Base-by-base conservation (phyloP, 192 early-diverging fungal species). In the Entrophospora sp. region DNA sequence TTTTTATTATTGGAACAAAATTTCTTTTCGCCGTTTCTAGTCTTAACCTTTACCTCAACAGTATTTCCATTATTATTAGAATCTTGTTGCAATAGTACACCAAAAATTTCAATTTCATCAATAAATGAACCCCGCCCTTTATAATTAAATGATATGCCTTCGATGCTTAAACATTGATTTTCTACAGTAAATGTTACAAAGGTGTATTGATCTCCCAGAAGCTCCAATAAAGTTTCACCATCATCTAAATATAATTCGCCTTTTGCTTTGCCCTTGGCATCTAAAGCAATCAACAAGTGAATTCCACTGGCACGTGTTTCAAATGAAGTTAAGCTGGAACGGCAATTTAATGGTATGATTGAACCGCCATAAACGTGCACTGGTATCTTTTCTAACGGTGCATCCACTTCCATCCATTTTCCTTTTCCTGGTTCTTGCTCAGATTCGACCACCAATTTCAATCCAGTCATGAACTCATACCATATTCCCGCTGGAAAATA, bases 231-330 rank as follows among this genome's bases (percentile, higher is more conserved):
- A 4, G 55, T 57, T 57, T 81, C 72, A 14, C 87, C 87, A 61
- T 89, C 85, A 56, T 87, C 86, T 9, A 85, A 56, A 59, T 81
- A 86, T 9, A 86, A 60, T 51, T 74, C 68, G 5, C 87, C 87
- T 5, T 48, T 24, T 0, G 87, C 83, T 7, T 55, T 25, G 22
- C 76, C 78, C 5, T 57, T 18, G 5, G 70, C 52, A 58, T 85
- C 81, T 7, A 78, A 62, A 2, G 84, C 87, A 58, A 89, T 59
- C 27, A 85, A 57, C n/a, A 86, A 66, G 24, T 73, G 62, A 40
- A 75, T 72, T 3, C 80, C 77, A 31, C 66, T 70, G 9, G 61
- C 35, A 13, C 77, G 71, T 1, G 80, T 76, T 22, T 74, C 79
- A 8, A 63, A 56, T 0, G 81, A 78, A 4, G 83, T 83, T 64